These are phyloP conservation scores for Pouteria glomerata DNA, from an alignment of 148 eudicot species.

Conservation along the genomic window DNA sequence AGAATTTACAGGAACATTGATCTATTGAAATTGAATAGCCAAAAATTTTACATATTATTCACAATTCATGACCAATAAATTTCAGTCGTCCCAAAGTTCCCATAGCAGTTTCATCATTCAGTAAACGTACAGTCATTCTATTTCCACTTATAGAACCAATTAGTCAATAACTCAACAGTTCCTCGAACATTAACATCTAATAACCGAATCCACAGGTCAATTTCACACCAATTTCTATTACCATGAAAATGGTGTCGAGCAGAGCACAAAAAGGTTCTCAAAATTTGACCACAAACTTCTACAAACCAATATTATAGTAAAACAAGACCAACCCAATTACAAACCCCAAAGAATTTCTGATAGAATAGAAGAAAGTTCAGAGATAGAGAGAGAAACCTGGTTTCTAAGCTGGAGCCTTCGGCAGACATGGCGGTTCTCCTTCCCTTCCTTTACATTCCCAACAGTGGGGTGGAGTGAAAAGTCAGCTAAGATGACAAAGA, in stretches of 20 bases:
- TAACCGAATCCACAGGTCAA: not conserved
- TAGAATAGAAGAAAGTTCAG: not conserved
- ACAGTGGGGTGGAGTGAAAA: not conserved
- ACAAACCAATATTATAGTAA: not conserved
- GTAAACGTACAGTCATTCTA: not conserved
- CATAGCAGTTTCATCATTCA: no score
- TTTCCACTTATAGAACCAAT: not conserved
- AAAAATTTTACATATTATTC: no score
- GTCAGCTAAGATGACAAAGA: not conserved
- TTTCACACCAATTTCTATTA: not conserved
- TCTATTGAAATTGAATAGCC: no score
- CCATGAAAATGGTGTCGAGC: not conserved
- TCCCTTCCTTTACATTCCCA: not conserved
- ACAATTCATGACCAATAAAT: no score
- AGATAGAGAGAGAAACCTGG: slow-evolving; percentile 12
- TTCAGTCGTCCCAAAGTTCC: no score
- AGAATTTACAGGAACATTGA: not conserved
- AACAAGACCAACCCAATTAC: not conserved
- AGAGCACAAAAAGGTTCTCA: not conserved
- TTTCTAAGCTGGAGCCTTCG: not conserved
- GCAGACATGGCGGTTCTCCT: slow-evolving; percentile 1
- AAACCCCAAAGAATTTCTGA: not conserved
- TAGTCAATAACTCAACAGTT: not conserved
- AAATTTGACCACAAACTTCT: not conserved
- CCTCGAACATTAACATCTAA: not conserved